Base-by-base conservation (phyloP, 2,329 filamentous ascomycete species). In the Myotisia sp. region DNA sequence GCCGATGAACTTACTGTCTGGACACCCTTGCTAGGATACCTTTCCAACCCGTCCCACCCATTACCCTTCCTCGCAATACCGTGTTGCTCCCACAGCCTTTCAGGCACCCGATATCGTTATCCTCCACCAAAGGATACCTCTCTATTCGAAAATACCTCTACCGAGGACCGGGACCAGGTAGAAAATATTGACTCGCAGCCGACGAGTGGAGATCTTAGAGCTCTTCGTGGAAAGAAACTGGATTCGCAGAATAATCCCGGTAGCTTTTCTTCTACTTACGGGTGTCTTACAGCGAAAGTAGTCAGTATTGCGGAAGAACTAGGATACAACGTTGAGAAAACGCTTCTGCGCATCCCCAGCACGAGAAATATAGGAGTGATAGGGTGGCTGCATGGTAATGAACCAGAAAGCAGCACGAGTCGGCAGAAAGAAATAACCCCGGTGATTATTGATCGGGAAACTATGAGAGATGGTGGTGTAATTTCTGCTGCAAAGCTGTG, bases 1-100 rank as follows among this genome's bases (percentile, higher is more conserved):
- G 87, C 87, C 7, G 90, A 98, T 52, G 86, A 98, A 59, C 69
- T 98, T 9, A 98, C 90, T 0, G 74, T 83, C 0, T 98, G 90
- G 90, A 95, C 90, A 0, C 90, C 90, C 0, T 69, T 95, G 12
- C 71, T 98, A 26, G 86, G 83, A 1, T 71, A 74, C 5, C 62
- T 84, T 2, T 51, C 60, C 2, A 49, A 44, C 34, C 55, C 54
- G 0, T 36, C 37, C 10, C 85, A 79, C 0, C 60, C 71, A 2
- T 79, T 79, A 7, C 79, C 85, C 0, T 98, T 94, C 55, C 74
- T 98, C 41, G 80, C 82, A 46, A 93, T 98, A 28, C 90, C 90
- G 1, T 98, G 90, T 62, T 98, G 90, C 61, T 92, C 83, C 43
- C 85, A 95, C 59, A 71, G 79, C 38, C 72, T 98, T 2, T 74